Evolutionary conservation across 495 filamentous ascomycete species (phyloP), one percentile per base, ranked within the genome.

Genomic region (Penicillium roqueforti): DNA sequence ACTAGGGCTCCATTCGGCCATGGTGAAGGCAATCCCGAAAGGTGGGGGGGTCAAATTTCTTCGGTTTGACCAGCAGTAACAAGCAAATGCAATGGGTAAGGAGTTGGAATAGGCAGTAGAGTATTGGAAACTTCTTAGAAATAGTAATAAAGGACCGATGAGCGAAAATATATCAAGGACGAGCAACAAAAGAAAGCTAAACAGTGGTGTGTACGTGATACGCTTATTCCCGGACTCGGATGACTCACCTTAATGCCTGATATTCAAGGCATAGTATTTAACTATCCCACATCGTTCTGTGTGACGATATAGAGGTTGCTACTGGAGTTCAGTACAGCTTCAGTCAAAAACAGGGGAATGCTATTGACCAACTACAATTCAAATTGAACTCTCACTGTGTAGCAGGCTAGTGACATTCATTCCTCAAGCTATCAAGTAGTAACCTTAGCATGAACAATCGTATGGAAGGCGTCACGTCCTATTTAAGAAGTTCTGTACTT

Each of bases 1-100:
- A 40, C 40, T 62, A 28, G 70, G 69, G 44, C 42, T 70, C 70
- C 70, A 73, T 55, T 67, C 57, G 7, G 59, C 55, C 62, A 67
- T 69, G 39, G 36, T 37, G 53, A 46, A 14, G 49, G 52, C 22
- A 46, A 46, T 44, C 54, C 52, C 53, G 26, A 10, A 41, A 51
- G 47, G 26, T 37, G 29, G 31, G 47, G 47, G 60, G 37, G 32
- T 36, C 16, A n/a, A 36, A n/a, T 16, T 6, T 36, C 14, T 36
- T 36, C n/a, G 14, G 32, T 16, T 36, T 16, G n/a, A 19, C 16
- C 8, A 28, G 13, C 29, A 34, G 19, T 34, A 34, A 19, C n/a
- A 23, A 31, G 28, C 3, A 26, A 18, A 18, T 16, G 1, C 42
- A 45, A 26, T 1, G 2, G 6, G 16, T 1, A 29, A 19, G 13